Evolutionary conservation across 2,329 filamentous ascomycete genomes (phyloP).

Genomic region (Trichophyton mentagrophytes): DNA sequence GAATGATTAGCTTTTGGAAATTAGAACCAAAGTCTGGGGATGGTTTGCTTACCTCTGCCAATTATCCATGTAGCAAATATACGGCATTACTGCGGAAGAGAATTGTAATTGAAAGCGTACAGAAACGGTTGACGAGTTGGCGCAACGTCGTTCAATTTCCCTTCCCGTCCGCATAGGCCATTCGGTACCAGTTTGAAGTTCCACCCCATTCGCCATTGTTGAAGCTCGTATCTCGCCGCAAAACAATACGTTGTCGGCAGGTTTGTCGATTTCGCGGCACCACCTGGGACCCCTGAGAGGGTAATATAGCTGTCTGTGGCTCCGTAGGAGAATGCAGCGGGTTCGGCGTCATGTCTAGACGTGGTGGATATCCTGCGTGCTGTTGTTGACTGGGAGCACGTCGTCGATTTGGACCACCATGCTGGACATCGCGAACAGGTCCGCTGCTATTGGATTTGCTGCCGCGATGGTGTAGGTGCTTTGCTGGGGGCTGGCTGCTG

Average conservation of each 20-base stretch:
- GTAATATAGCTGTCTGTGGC: not conserved
- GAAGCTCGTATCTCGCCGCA: not conserved
- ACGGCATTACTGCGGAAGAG: too few relatives aligned
- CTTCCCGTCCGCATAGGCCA: conserved; percentile 5
- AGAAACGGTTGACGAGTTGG: not conserved
- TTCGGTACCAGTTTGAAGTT: conserved; percentile 11
- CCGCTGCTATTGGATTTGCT: not conserved
- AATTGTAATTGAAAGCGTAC: not conserved
- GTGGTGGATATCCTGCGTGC: not conserved
- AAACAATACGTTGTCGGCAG: not conserved
- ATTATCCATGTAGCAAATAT: not conserved
- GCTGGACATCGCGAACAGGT: not conserved
- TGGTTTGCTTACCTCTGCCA: too few relatives aligned
- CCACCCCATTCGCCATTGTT: conserved; percentile 8
- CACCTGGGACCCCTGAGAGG: not conserved
- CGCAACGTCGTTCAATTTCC: not conserved
- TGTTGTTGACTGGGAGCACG: not conserved
- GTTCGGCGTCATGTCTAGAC: not conserved
- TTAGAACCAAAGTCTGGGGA: not conserved
- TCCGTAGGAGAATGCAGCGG: not conserved
- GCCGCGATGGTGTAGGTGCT: not conserved
- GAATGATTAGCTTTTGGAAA: not conserved
- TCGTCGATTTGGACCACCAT: not conserved
- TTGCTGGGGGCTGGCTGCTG: not conserved
- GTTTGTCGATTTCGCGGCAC: not conserved